A percentile compares a stretch with the other conserved stretches of the same genome.
Evolutionary conservation across 768 basidiomycete species (phyloP).

Genomic region (Hortiboletus campestris): DNA sequence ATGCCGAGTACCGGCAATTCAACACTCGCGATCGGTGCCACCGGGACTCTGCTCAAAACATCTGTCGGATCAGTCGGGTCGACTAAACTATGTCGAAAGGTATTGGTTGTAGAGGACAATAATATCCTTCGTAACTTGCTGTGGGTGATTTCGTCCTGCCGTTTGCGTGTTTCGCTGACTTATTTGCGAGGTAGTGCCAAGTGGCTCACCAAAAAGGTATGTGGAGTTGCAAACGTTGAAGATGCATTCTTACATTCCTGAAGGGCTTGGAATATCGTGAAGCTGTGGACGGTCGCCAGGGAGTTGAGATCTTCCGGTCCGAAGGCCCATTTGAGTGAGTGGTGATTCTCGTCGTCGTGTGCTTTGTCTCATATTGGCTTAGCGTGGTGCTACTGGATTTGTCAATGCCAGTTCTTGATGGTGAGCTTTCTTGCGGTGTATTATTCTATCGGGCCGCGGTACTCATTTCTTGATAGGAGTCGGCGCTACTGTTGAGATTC

Average conservation of each 20-base stretch:
- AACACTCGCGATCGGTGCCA: conserved; percentile 53
- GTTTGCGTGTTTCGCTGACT: conserved; percentile 7
- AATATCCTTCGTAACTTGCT: conserved; percentile 78
- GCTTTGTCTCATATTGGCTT: conserved; percentile 2
- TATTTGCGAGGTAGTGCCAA: conserved; percentile 39
- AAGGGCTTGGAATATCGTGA: conserved; percentile 74
- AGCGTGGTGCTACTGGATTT: conserved; percentile 87
- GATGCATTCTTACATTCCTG: neutral
- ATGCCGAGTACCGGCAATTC: conserved; percentile 28
- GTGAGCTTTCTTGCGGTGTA: conserved; percentile 35
- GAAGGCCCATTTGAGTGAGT: conserved; percentile 87
- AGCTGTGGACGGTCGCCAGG: conserved; percentile 82
- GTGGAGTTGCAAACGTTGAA: neutral
- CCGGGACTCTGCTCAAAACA: conserved; percentile 68
- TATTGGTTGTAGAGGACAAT: conserved; percentile 91
- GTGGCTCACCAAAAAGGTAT: conserved; percentile 63
- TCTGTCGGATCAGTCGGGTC: conserved; percentile 54
- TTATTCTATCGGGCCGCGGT: neutral
- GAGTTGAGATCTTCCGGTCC: conserved; percentile 69
- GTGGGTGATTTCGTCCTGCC: conserved; percentile 42
- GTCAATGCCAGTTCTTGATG: conserved; percentile 93
- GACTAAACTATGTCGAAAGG: conserved; percentile 48
- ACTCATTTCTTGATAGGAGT: conserved; percentile 49
- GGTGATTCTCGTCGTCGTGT: neutral
- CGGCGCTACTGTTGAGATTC: conserved; percentile 80